phyloP scores from a whole-genome alignment of 768 basidiomycete genomes.

The Tephrocybe sp. region DNA sequence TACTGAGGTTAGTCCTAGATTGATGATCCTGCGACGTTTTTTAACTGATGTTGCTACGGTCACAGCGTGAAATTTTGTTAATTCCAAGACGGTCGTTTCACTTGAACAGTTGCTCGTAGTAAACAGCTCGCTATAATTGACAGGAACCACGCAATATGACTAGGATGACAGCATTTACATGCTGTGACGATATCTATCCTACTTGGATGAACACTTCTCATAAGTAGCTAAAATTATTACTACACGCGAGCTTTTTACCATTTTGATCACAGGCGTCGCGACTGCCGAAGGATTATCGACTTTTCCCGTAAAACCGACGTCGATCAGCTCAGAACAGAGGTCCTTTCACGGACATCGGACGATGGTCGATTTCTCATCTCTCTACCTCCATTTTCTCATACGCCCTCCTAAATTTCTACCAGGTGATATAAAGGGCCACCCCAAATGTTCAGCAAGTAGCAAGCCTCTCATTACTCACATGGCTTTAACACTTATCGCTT shows the following conservation, averaged over 20 bases:
- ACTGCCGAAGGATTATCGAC: background rate
- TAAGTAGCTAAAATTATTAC: background rate
- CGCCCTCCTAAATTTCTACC: background rate
- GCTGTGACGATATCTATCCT: too few species aligned
- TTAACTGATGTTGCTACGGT: too few species aligned
- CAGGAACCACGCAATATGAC: too few species aligned
- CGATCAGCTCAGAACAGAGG: too few species aligned
- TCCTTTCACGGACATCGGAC: too few species aligned
- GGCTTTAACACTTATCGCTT: background rate
- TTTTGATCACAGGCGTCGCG: background rate
- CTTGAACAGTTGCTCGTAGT: background rate
- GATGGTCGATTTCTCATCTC: background rate
- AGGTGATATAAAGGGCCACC: slow-evolving; percentile 4
- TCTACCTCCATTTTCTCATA: background rate
- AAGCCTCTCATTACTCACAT: background rate
- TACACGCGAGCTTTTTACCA: background rate
- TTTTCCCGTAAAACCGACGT: background rate
- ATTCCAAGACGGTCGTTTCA: background rate
- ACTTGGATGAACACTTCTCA: too few species aligned
- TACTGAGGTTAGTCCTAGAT: too few species aligned
- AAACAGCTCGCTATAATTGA: too few species aligned
- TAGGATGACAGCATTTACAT: too few species aligned
- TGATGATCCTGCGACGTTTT: too few species aligned
- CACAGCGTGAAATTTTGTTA: background rate
- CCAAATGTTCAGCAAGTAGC: background rate